Evolutionary conservation across 208 protist genomes (phyloP), one percentile per base, ranked within the genome.

Genomic region (Leishmania tropica): DNA sequence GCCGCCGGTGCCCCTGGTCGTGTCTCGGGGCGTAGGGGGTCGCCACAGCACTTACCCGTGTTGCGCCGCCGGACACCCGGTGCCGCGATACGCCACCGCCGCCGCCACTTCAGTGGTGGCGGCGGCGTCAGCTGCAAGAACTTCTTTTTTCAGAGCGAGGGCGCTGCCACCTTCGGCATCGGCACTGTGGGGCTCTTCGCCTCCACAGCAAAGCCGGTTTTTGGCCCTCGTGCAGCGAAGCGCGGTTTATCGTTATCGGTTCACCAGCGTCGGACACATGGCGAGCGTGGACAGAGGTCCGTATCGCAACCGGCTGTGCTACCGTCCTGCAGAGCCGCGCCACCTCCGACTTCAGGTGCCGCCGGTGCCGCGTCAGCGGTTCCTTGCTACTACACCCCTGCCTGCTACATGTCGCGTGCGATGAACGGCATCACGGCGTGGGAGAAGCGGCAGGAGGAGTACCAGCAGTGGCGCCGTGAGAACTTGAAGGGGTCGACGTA

Each of bases 181-280:
- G 91, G 91, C 64, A 94, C 91, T 13, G 88, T 90, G 42, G 91
- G 91, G 13, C 83, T 94, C 6, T 89, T 88, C 80, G 83, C 87
- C 6, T 28, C 79, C 28, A 83, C 75, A 54, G 72, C 71, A 10
- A 76, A 71, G 2, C 78, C 80, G 3, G 71, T 78, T 2, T 37
- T 58, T 45, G 19, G 13, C 60, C 28, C 67, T 15, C 13, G 10
- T 64, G n/a, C 35, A 5, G 19, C 53, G 10, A 58, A 31, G 11
- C 35, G 35, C n/a, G 47, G n/a, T 10, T 28, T 62, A 8, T 51
- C 40, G 42, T 31, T 54, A 8, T 24, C 35, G 54, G 40, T 35
- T 35, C 79, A 75, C 28, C 77, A 74, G 31, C 76, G 11, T 7
- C 28, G 45, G 60, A 31, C 5, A 45, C 48, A 21, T 35, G 53